These are phyloP conservation scores for Westerdykella ornata DNA, from an alignment of 2,329 filamentous ascomycete genomes.

Conservation along the genomic window DNA sequence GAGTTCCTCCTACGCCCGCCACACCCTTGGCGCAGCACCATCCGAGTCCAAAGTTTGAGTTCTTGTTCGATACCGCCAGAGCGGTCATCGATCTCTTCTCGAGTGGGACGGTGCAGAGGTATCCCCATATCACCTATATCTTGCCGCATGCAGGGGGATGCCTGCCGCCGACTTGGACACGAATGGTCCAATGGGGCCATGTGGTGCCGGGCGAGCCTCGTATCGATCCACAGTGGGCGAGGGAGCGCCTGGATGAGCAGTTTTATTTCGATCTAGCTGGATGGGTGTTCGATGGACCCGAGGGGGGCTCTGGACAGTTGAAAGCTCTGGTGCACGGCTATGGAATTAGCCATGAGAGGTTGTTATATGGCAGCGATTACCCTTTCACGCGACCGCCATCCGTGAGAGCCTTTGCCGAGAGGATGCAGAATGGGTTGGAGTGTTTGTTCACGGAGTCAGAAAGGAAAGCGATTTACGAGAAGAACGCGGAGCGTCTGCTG, in stretches of 20 bases:
- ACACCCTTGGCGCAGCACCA: constrained; percentile 35
- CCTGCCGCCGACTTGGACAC: constrained; percentile 41
- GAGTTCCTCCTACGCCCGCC: constrained; percentile 16
- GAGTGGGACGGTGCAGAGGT: constrained; percentile 42
- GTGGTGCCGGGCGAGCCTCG: constrained; percentile 34
- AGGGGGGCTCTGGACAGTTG: constrained; percentile 39
- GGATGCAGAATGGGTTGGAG: constrained; percentile 40
- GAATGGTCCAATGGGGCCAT: constrained; percentile 39
- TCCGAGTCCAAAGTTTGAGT: constrained; percentile 45
- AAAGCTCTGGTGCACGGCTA: constrained; percentile 43
- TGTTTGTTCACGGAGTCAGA: constrained; percentile 33
- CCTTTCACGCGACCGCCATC: constrained; percentile 42
- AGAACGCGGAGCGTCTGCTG: constrained; percentile 36
- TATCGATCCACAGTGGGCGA: constrained; percentile 22
- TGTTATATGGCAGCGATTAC: constrained; percentile 51
- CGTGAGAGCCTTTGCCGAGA: constrained; percentile 34
- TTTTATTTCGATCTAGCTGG: constrained; percentile 52
- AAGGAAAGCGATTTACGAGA: constrained; percentile 34
- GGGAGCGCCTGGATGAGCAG: constrained; percentile 31
- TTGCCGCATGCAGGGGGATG: constrained; percentile 46
- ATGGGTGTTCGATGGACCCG: constrained; percentile 38
- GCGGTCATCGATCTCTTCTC: constrained; percentile 46
- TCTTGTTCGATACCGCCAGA: constrained; percentile 50
- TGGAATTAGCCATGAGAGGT: constrained; percentile 29
- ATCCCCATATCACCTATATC: constrained; percentile 44